Base-by-base conservation (phyloP, 768 basidiomycete genomes). In the Phaffia australis region DNA sequence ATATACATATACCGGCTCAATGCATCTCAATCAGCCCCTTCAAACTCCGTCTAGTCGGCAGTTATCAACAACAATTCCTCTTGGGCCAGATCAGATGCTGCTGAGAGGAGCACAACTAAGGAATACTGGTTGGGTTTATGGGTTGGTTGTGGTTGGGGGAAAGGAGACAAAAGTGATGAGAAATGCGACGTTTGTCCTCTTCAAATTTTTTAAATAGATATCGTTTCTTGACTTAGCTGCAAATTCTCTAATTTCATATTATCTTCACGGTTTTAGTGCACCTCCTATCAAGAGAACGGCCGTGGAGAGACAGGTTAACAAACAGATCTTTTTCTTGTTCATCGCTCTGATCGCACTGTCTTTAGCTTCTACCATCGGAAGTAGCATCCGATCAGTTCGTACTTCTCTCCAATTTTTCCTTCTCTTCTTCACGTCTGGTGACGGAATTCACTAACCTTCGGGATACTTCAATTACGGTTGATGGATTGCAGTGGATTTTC, bases 151-250 rank as follows among this genome's bases (percentile, higher is more conserved):
- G 51, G 97, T 91, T 72, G 94, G 92, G 0, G 95, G 95, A 0
- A 95, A 98, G 73, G 93, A 99, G 79, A 98, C 95, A 23, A 99
- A 99, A 76, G 77, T 99, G 48, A 93, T 98, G 91, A 83, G 89
- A 67, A 98, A 98, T 73, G 94, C 95, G 52, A 97, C 93, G 91
- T 92, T 73, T 79, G 89, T 80, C 0, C 29, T 48, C 47, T 23
- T 14, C 18, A 8, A 27, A 47, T 19, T 11, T 58, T 65, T 51
- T 29, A 62, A 30, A 4, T 29, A 60, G 19, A 63, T 23, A 50
- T 3, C 11, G 23, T 25, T 49, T 4, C 9, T 19, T 46, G 47
- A 56, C 29, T 15, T 30, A 52, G 11, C 18, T 21, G 55, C 56
- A 16, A n/a, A 52, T 46, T 3, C 23, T 65, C 69, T 74, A 58